These are phyloP conservation scores for Leptosphaerulina australis DNA, from an alignment of 2,329 filamentous ascomycete species.

Conservation along the genomic window DNA sequence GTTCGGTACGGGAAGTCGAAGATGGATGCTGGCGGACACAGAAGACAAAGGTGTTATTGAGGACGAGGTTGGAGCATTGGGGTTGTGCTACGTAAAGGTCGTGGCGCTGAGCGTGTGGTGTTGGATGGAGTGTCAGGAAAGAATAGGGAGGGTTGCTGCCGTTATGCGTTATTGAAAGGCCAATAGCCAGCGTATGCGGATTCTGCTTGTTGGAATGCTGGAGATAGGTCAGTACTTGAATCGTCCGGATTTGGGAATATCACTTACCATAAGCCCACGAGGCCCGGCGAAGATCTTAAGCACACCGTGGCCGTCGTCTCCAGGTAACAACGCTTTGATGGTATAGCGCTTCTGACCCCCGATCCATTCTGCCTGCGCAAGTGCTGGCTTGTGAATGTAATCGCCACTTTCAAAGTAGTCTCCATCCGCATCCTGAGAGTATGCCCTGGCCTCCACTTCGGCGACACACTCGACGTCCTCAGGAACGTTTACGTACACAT, in stretches of 20 bases:
- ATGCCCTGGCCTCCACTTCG: slow-evolving; percentile 85
- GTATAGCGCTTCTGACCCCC: slow-evolving; percentile 87
- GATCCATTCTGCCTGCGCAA: slow-evolving; percentile 92
- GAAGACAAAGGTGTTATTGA: slow-evolving; percentile 99
- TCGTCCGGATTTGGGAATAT: neutral
- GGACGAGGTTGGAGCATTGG: slow-evolving; percentile 83
- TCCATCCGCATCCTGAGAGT: slow-evolving; percentile 81
- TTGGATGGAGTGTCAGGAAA: slow-evolving; percentile 90
- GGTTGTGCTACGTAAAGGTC: slow-evolving; percentile 97
- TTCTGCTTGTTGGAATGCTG: slow-evolving; percentile 92
- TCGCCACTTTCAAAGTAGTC: slow-evolving; percentile 95
- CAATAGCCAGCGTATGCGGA: slow-evolving; percentile 86
- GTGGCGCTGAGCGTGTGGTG: slow-evolving; percentile 94
- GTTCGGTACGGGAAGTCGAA: slow-evolving; percentile 51
- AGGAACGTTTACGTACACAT: slow-evolving; percentile 86
- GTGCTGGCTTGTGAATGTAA: slow-evolving; percentile 78
- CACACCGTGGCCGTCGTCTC: slow-evolving; percentile 86
- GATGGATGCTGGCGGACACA: slow-evolving; percentile 91
- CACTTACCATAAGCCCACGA: slow-evolving; percentile 78
- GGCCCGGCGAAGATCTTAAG: slow-evolving; percentile 94
- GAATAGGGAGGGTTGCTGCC: slow-evolving; percentile 95
- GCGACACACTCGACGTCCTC: slow-evolving; percentile 89
- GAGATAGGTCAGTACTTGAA: slow-evolving; percentile 22
- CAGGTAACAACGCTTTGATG: slow-evolving; percentile 87
- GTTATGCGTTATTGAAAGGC: slow-evolving; percentile 86